These are phyloP conservation scores for Vaccinium darrowii DNA, from an alignment of 148 eudicot species.

Conservation along the genomic window DNA sequence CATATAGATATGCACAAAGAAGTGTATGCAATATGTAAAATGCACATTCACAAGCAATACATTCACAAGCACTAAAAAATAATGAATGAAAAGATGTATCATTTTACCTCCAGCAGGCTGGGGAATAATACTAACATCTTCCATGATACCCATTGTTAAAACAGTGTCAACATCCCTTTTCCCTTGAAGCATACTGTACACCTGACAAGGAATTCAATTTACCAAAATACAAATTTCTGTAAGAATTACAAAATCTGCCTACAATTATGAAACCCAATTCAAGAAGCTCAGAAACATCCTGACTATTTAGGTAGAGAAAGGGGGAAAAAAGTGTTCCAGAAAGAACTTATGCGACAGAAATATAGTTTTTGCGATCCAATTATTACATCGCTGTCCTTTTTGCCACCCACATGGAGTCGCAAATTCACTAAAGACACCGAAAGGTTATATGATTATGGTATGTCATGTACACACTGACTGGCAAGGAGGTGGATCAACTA, in stretches of 20 bases:
- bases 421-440: not conserved
- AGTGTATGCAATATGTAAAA: not conserved
- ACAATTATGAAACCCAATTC: not conserved
- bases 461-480: not conserved
- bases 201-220: conserved; percentile 41
- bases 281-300: not conserved
- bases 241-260: not conserved
- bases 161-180: conserved; percentile 95
- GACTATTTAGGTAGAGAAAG: not conserved
- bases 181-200: conserved; percentile 97
- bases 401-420: not conserved
- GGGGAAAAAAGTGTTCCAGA: not conserved
- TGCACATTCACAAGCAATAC: not conserved
- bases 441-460: not conserved
- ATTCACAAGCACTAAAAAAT: not conserved
- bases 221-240: not conserved
- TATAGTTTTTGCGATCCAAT: not conserved
- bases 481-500: not conserved
- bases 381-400: not conserved
- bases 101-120: conserved; percentile 97
- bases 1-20: not conserved
- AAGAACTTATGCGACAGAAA: not conserved
- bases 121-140: conserved; percentile 94
- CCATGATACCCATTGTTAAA: conserved; percentile 96
- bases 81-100: conserved; percentile 1